Evolutionary conservation across 805 yeast species (phyloP).

Genomic region (Lachancea dasiensis): DNA sequence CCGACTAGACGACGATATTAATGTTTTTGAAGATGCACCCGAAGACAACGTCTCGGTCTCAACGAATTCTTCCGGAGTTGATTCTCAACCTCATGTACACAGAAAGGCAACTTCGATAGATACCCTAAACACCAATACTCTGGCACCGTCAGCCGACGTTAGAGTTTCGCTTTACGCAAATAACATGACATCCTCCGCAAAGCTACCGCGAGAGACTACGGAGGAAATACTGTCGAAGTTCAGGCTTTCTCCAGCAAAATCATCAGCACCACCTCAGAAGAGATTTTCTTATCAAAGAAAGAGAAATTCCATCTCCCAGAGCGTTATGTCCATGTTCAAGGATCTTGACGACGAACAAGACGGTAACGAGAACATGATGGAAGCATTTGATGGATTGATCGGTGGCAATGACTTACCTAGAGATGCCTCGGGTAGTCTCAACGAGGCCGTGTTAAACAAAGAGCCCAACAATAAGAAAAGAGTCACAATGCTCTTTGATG

Average conservation of each 20-base stretch:
- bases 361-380: no score
- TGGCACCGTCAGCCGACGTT: constrained; percentile 26
- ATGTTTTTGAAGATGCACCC: constrained; percentile 30
- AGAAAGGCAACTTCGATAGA: constrained; percentile 32
- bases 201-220: constrained; percentile 29
- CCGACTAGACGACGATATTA: constrained; percentile 15
- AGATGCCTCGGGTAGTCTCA: constrained; percentile 1
- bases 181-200: constrained; percentile 13
- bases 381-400: background rate
- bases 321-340: constrained; percentile 28
- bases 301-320: constrained; percentile 15
- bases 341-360: constrained; percentile 23
- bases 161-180: constrained; percentile 30
- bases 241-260: constrained; percentile 26
- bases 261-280: constrained; percentile 16
- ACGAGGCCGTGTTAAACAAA: constrained; percentile 6
- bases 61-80: constrained; percentile 19
- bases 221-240: constrained; percentile 31
- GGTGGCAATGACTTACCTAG: background rate
- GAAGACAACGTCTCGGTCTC: constrained; percentile 23
- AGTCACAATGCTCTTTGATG: constrained; percentile 29
- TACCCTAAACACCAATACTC: constrained; percentile 26
- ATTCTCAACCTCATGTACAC: constrained; percentile 20
- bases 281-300: constrained; percentile 20
- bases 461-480: constrained; percentile 14